Conservation (phyloP, 148 eudicot species). For the Cornus suecica region DNA sequence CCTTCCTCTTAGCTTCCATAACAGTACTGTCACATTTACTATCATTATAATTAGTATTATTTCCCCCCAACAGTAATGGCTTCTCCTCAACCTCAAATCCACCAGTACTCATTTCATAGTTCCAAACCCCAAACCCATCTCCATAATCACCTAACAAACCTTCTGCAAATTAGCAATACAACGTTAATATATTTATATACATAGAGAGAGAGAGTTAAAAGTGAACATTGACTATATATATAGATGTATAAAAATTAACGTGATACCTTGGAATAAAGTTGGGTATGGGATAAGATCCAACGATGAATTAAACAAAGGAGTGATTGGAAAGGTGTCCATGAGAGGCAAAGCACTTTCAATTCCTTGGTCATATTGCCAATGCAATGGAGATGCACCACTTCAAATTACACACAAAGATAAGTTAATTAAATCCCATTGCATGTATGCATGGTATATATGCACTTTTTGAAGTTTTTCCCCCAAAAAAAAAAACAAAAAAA, state of each 20-base stretch:
- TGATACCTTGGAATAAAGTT: slow-evolving; percentile 18
- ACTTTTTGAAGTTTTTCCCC: neutral
- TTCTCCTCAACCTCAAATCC: slow-evolving; percentile 13
- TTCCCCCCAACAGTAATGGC: slow-evolving; percentile 5
- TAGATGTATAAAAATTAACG: neutral
- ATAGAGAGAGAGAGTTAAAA: too few species aligned
- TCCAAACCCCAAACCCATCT: slow-evolving; percentile 17
- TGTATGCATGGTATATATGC: neutral
- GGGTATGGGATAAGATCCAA: slow-evolving; percentile 19
- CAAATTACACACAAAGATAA: neutral
- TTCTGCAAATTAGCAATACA: slow-evolving; percentile 14
- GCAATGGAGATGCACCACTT: slow-evolving; percentile 12
- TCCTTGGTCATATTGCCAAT: slow-evolving; percentile 19
- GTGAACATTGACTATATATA: too few species aligned
- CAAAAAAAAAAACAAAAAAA: neutral
- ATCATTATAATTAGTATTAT: neutral
- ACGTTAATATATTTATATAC: too few species aligned
- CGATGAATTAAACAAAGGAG: slow-evolving; percentile 23
- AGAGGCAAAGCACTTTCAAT: slow-evolving; percentile 24
- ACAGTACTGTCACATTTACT: too few species aligned
- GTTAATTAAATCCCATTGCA: neutral
- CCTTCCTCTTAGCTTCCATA: slow-evolving; percentile 12
- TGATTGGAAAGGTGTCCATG: slow-evolving; percentile 14
- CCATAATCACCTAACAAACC: slow-evolving; percentile 18
- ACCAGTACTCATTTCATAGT: neutral